These are phyloP conservation scores for Blastocystis sp. DNA, from an alignment of 352 stramenopile genomes.

Conservation along the genomic window DNA sequence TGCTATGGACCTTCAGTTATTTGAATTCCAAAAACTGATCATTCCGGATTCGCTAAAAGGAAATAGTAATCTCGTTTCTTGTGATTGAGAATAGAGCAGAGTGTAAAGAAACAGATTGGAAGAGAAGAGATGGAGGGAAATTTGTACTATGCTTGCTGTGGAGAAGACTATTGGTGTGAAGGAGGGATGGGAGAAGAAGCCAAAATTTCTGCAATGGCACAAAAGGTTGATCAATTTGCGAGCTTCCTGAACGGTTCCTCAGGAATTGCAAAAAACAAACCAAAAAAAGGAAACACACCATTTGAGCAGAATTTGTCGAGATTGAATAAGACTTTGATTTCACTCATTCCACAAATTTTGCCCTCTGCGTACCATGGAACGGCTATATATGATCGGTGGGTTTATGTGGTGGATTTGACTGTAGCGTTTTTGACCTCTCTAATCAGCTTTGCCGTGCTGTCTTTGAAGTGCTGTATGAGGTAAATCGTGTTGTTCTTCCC, in stretches of 20 bases:
- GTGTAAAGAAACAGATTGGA: no score
- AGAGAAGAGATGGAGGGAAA: background rate
- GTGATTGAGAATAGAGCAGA: background rate
- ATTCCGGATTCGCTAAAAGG: background rate
- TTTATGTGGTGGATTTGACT: background rate
- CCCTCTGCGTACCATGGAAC: background rate
- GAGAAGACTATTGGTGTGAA: background rate
- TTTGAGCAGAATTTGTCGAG: slow-evolving; percentile 12
- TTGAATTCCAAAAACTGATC: background rate
- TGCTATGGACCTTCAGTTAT: background rate
- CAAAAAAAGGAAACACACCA: background rate
- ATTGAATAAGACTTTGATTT: background rate
- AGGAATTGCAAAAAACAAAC: background rate
- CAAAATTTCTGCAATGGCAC: background rate
- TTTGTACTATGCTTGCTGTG: background rate
- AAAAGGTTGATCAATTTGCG: background rate
- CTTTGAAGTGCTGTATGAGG: slow-evolving; percentile 11
- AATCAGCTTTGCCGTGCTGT: slow-evolving; percentile 9
- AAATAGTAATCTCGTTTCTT: background rate
- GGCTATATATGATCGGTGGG: background rate
- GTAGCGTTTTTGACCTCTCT: slow-evolving; percentile 29
- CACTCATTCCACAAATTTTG: background rate
- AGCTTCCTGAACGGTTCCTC: background rate
- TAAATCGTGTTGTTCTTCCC: background rate
- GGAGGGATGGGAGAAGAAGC: background rate